Evolutionary conservation across 1,284 basidiomycete species (phyloP).

Genomic region (Cutaneotrichosporon mucoides): DNA sequence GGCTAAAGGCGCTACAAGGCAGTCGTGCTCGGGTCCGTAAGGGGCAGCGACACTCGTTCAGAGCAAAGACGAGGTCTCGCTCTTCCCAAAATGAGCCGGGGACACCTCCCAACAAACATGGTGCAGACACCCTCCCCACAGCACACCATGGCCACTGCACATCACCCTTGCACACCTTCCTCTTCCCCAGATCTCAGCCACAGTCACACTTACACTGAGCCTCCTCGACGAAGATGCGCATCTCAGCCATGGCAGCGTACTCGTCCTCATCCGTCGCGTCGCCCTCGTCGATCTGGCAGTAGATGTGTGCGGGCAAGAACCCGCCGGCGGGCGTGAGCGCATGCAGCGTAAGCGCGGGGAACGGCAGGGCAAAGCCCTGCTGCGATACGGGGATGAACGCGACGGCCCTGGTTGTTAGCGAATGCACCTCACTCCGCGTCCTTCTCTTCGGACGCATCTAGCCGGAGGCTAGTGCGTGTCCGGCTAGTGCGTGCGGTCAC

Average conservation of each 20-base stretch:
- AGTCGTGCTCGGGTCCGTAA: neutral
- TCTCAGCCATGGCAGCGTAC: constrained; percentile 63
- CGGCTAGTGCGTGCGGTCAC: no score
- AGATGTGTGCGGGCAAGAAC: constrained; percentile 61
- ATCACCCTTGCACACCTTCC: no score
- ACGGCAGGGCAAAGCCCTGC: constrained; percentile 71
- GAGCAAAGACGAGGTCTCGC: no score
- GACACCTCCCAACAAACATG: no score
- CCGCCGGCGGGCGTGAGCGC: constrained; percentile 66
- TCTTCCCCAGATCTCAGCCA: no score
- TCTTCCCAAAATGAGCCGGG: no score
- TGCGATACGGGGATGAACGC: constrained; percentile 62
- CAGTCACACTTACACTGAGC: constrained; percentile 58
- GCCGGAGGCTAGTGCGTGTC: no score
- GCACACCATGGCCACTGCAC: no score
- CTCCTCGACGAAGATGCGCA: constrained; percentile 65
- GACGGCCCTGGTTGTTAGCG: constrained; percentile 56
- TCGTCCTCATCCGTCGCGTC: constrained; percentile 53
- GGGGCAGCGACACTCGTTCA: no score
- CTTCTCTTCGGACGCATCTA: no score
- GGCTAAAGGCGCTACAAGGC: neutral
- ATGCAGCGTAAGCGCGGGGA: constrained; percentile 80
- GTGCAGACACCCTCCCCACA: no score
- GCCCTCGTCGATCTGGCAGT: constrained; percentile 78
- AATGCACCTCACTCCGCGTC: no score